Evolutionary conservation across 2,329 filamentous ascomycete species (phyloP), one percentile per base, ranked within the genome.

Genomic region (Calonectria hongkongensis): DNA sequence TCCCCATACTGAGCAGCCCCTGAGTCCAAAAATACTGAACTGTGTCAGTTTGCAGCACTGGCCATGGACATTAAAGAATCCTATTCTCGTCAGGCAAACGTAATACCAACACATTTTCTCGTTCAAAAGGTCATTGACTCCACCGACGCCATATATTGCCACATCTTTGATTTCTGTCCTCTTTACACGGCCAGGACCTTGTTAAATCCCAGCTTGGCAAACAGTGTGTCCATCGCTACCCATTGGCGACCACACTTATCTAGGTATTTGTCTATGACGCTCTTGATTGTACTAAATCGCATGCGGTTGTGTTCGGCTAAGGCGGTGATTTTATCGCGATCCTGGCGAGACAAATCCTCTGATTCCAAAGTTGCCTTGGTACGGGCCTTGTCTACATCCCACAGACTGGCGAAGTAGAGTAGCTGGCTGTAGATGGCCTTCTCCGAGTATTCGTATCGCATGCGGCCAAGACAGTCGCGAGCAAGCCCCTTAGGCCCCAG

Each of bases 371-470:
- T 84, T 25, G 87, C 89, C 74, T 86, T 88, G 56, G 79, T 80
- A 75, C 91, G 91, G 16, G 94, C 94, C 85, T 94, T 95, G 74
- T 98, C 96, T 3, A 97, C 94, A 84, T 99, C 96, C 88, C 95
- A 99, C 68, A 98, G 85, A 62, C 90, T 90, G 36, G 94, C 90
- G 82, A 96, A 94, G 86, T 98, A 99, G 68, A 98, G 86, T 48
- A 99, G 88, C 85, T 99, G 97, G 83, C 98, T 98, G 86, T 98
- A 98, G 72, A 98, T 89, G 80, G 94, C 93, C 85, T 97, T 96
- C 86, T 98, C 97, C 0, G 90, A 89, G 81, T 94, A 93, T 85
- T 97, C 95, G 82, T 96, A 98, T 27, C 90, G 87, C 96, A 99
- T 98, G 63, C 91, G 91, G 25, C 97, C 97, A 4, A 92, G 87